Conservation (phyloP, 805 yeast species). For the Cyberlindnera galapagoensis region DNA sequence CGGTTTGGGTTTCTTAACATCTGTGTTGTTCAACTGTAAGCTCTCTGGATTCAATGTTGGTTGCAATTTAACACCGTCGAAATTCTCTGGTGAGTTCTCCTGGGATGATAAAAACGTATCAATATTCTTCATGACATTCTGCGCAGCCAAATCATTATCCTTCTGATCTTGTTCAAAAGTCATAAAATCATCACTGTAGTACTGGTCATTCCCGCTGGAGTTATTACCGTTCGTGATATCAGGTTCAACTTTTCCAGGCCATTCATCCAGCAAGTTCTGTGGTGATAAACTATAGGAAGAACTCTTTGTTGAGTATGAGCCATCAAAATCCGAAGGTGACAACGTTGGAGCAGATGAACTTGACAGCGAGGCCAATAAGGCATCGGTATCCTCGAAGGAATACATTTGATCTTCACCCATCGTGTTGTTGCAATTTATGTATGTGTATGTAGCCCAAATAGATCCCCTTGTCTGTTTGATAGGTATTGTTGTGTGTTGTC, state of each 20-base stretch:
- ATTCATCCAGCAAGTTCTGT: slow-evolving; percentile 13
- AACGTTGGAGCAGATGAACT: slow-evolving; percentile 18
- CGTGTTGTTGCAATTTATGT: slow-evolving; percentile 4
- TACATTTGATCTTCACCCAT: slow-evolving; percentile 3
- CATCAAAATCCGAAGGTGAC: slow-evolving; percentile 19
- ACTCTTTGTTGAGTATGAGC: slow-evolving; percentile 14
- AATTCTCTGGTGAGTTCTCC: slow-evolving; percentile 4
- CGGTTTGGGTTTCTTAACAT: too few relatives aligned
- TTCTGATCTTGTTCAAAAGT: slow-evolving; percentile 1
- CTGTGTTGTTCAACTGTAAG: slow-evolving; percentile 3
- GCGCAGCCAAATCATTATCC: neutral
- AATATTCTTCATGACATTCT: neutral
- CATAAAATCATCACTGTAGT: slow-evolving; percentile 4
- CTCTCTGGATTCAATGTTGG: neutral
- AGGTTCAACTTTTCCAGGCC: slow-evolving; percentile 5
- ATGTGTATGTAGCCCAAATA: slow-evolving; percentile 1
- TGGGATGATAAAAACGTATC: slow-evolving; percentile 1
- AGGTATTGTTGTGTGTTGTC: neutral
- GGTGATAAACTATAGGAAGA: slow-evolving; percentile 20
- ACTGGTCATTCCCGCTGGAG: neutral
- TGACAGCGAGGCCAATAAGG: slow-evolving; percentile 22
- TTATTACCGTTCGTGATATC: neutral
- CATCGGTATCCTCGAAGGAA: slow-evolving; percentile 25
- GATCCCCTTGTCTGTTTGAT: neutral
- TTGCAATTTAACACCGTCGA: too few relatives aligned